Evolutionary conservation across 768 basidiomycete genomes (phyloP).

Genomic region (Tylopilus cervinicoccineus): DNA sequence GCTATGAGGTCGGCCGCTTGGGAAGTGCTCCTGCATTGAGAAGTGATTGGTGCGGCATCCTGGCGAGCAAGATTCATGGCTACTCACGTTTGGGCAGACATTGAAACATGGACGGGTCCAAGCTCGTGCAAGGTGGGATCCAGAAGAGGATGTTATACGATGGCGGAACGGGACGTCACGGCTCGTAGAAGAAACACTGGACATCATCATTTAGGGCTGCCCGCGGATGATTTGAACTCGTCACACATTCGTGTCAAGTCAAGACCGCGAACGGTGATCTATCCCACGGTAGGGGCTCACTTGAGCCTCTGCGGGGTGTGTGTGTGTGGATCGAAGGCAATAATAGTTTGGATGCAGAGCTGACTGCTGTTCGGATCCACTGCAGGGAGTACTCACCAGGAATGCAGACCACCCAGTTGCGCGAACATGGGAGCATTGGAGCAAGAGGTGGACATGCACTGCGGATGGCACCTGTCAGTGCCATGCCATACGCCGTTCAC

Average conservation of each 20-base stretch:
- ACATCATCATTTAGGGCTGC: neutral
- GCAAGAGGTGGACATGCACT: too few species aligned
- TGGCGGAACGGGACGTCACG: neutral
- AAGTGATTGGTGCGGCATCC: too few species aligned
- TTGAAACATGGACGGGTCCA: neutral
- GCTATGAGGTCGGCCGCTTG: neutral
- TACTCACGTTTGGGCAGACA: slow-evolving; percentile 5
- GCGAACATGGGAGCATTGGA: too few species aligned
- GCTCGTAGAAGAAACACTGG: neutral
- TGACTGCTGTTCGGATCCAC: neutral
- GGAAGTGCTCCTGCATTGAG: neutral
- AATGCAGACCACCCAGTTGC: too few species aligned
- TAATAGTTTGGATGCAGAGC: too few species aligned
- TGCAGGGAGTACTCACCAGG: too few species aligned
- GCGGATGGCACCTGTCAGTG: too few species aligned
- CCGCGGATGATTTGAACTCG: neutral
- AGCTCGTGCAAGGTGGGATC: neutral
- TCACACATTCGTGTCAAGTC: neutral
- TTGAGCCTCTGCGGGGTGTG: neutral
- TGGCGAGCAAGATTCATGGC: neutral
- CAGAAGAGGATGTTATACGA: neutral
- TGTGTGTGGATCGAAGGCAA: too few species aligned
- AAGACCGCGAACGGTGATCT: too few species aligned
- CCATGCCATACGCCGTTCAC: too few species aligned
- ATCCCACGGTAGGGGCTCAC: neutral